Evolutionary conservation across 768 basidiomycete species (phyloP).

Genomic region (Strobilomyces confusus): DNA sequence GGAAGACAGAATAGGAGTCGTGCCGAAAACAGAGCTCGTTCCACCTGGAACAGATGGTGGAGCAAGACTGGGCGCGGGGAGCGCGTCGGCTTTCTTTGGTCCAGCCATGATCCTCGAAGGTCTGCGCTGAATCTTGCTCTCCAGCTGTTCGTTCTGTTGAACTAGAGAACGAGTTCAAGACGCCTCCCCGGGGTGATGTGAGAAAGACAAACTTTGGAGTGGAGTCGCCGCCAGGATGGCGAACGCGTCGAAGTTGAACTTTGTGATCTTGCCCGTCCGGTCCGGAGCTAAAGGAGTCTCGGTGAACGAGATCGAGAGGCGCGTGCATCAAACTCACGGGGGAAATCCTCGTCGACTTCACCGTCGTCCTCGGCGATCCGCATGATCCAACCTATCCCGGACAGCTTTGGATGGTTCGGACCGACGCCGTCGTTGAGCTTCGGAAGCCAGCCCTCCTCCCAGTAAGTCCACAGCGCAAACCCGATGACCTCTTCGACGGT

Average conservation of each 20-base stretch:
- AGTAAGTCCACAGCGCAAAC: slow-evolving; percentile 87
- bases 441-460: slow-evolving; percentile 83
- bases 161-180: slow-evolving; percentile 34
- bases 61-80: slow-evolving; percentile 35
- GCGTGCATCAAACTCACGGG: slow-evolving; percentile 55
- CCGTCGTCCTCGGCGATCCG: slow-evolving; percentile 95
- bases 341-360: slow-evolving; percentile 98
- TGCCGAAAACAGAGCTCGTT: slow-evolving; percentile 44
- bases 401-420: slow-evolving; percentile 64
- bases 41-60: slow-evolving; percentile 38
- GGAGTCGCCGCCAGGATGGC: slow-evolving; percentile 77
- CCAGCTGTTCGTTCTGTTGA: slow-evolving; percentile 76
- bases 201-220: slow-evolving; percentile 52
- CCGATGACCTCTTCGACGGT: slow-evolving; percentile 96
- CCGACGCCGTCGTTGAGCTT: slow-evolving; percentile 64
- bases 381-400: slow-evolving; percentile 87
- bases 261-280: slow-evolving; percentile 75
- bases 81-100: slow-evolving; percentile 54
- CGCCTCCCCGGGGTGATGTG: background rate
- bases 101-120: slow-evolving; percentile 63
- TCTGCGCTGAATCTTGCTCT: slow-evolving; percentile 76
- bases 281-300: slow-evolving; percentile 70
- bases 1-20: slow-evolving; percentile 55
- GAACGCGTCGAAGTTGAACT: slow-evolving; percentile 88
- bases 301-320: background rate